Evolutionary conservation across 352 stramenopile species (phyloP).

Genomic region (Globisporangium carolinianum): DNA sequence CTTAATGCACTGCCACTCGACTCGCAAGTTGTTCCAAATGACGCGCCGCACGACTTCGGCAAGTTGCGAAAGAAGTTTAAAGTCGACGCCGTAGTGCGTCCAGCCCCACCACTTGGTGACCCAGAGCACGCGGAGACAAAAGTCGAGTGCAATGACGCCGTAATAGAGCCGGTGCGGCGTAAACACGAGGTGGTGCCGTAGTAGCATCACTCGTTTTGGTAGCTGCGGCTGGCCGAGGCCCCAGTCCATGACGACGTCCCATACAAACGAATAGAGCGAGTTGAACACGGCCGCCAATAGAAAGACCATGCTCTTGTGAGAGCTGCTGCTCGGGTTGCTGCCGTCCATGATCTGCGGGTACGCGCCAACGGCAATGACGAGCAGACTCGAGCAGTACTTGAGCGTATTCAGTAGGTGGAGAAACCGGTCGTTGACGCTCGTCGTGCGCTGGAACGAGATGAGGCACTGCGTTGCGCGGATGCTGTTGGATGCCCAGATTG

Average conservation of each 20-base stretch:
- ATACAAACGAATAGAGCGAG: constrained; percentile 95
- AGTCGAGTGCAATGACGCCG: constrained; percentile 87
- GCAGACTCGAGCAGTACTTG: constrained; percentile 78
- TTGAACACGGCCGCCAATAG: constrained; percentile 83
- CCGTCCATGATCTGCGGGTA: constrained; percentile 61
- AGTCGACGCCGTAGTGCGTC: constrained; percentile 66
- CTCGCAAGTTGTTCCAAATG: constrained; percentile 91
- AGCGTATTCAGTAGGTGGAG: constrained; percentile 80
- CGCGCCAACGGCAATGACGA: constrained; percentile 73
- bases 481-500: constrained; percentile 10
- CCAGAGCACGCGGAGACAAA: constrained; percentile 94
- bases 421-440: constrained; percentile 63
- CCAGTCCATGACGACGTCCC: constrained; percentile 98
- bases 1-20: constrained; percentile 91
- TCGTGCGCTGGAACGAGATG: constrained; percentile 73
- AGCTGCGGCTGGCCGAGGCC: constrained; percentile 77
- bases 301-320: constrained; percentile 64
- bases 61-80: constrained; percentile 83
- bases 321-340: constrained; percentile 12
- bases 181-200: constrained; percentile 70
- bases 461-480: constrained; percentile 77
- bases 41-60: constrained; percentile 89
- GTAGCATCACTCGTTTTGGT: constrained; percentile 27
- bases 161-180: constrained; percentile 84
- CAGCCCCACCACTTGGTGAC: constrained; percentile 86